Evolutionary conservation across 148 eudicot genomes (phyloP), one percentile per base, ranked within the genome.

Genomic region (Amaranthus cruentus): DNA sequence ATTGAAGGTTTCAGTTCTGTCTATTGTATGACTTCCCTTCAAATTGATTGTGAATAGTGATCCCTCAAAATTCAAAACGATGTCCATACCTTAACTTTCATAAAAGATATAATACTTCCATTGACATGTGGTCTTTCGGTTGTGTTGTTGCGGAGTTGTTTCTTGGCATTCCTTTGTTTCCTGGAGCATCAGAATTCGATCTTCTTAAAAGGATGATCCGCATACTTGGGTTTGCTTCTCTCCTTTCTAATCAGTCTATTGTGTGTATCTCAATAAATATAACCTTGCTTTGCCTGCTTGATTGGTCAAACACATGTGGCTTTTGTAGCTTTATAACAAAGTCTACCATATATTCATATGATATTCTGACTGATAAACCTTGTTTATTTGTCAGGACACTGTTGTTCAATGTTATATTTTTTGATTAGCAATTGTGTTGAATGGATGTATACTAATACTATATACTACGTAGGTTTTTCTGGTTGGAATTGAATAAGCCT

Each of bases 51-150:
- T 59, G 55, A 44, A 70, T 57, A 2, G 38, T 28, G 11, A 55
- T 46, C 56, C 54, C 46, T 46, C 38, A 53, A 69, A 52, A 53
- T 53, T 28, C 38, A 28, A 28, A 1, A 28, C 38, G 14, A 48
- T 14, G 6, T 77, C 48, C 66, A 48, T 71, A 70, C 89, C 95
- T 91, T 93, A 80, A 89, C 86, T 75, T 47, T 28, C 64, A 55
- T 78, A 68, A 61, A 81, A 94, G 98, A 78, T 94, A 95, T 77
- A 85, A 91, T 71, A 92, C 99, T 66, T 91, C 94, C 55, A 95
- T 95, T 78, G 99, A 95, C 81, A 95, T 95, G 97, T 95, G 99
- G 99, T 95, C 99, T 11, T 95, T 95, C 77, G 99, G 99, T 43
- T 95, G 99, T 84, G 92, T 95, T 69, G 97, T 95, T 66, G 99